A percentile compares a stretch with the other conserved stretches of the same genome.
These are phyloP conservation scores for Farysia itapuensis DNA, from an alignment of 1,284 basidiomycete species.

Conservation along the genomic window DNA sequence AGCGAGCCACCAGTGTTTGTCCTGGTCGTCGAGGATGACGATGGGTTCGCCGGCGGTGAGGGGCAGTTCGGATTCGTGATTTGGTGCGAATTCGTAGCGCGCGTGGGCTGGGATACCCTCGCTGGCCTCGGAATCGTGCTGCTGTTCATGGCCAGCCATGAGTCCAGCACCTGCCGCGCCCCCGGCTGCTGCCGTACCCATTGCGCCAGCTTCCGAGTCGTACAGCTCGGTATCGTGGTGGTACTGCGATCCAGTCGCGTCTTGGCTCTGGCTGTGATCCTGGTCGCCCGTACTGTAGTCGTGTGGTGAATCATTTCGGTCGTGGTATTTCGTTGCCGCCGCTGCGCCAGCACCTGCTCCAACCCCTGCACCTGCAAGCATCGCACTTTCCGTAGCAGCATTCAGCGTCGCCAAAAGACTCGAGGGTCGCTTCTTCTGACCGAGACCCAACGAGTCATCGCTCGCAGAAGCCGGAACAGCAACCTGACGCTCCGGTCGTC, in stretches of 20 bases:
- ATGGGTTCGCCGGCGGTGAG: slow-evolving; percentile 47
- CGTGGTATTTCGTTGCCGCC: slow-evolving; percentile 33
- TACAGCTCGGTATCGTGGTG: slow-evolving; percentile 59
- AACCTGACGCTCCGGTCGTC: slow-evolving; percentile 58
- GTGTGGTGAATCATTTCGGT: slow-evolving; percentile 62
- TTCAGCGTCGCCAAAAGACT: slow-evolving; percentile 55
- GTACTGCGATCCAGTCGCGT: slow-evolving; percentile 51
- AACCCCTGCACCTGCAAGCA: slow-evolving; percentile 75
- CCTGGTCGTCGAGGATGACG: slow-evolving; percentile 49
- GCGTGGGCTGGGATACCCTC: slow-evolving; percentile 52
- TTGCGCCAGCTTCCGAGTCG: slow-evolving; percentile 22
- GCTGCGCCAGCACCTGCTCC: slow-evolving; percentile 15
- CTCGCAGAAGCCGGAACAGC: slow-evolving; percentile 36
- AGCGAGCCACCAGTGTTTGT: slow-evolving; percentile 54
- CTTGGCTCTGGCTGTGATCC: slow-evolving; percentile 41
- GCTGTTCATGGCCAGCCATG: slow-evolving; percentile 3
- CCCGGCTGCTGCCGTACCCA: slow-evolving; percentile 71
- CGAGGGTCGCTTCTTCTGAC: slow-evolving; percentile 47
- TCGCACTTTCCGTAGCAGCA: slow-evolving; percentile 74
- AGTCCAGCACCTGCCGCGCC: slow-evolving; percentile 9
- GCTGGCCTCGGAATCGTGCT: slow-evolving; percentile 27
- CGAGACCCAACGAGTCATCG: slow-evolving; percentile 41
- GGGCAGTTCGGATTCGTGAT: slow-evolving; percentile 47
- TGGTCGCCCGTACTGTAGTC: slow-evolving; percentile 16
- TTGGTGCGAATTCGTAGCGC: slow-evolving; percentile 51